Base-by-base conservation (phyloP, 169 alveolate species). In the Besnoitia besnoiti region DNA sequence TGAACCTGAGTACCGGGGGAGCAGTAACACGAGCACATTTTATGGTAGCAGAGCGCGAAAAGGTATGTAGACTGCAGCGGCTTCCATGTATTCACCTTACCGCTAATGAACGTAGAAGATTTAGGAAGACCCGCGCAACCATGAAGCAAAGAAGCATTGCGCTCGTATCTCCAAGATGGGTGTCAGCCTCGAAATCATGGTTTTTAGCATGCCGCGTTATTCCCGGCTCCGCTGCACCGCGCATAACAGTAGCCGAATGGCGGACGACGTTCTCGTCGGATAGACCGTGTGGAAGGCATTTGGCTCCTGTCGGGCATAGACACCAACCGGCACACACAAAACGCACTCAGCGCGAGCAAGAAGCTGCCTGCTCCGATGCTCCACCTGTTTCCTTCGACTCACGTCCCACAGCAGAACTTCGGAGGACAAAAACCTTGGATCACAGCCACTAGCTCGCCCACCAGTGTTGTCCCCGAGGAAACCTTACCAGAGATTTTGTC, bases 111-210 rank as follows among this genome's bases (percentile, higher is more conserved):
- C 12, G 67, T 55, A 55, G 67, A n/a, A 55, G 67, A 5, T 19
- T n/a, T 21, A 10, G 67, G 24, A 55, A 55, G 82, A 73, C 82
- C 2, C 82, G 39, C 39, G 82, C 82, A 37, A 73, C 82, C 3
- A 37, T 5, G 44, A 7, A 73, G 46, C 47, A 3, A 12, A 73
- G 46, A 73, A 73, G 82, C 82, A 73, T 73, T 35, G 82, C 82
- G n/a, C 82, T n/a, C 16, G 82, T 35, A 37, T 73, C 82, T 35
- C 82, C 46, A 37, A 73, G 82, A 42, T 73, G 82, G 46, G 27
- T 55, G 24, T 21, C 67, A 55, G 24, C 12, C 4, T 55, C 67
- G 3, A 1, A 55, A 5, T 21, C 24, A 19, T 21, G 4, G 12
- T 16, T 55, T 55, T n/a, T 55, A 49, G 59, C 59, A 55, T 55